Evolutionary conservation across 2,329 filamentous ascomycete genomes (phyloP).

Genomic region (Aspergillus sojae): DNA sequence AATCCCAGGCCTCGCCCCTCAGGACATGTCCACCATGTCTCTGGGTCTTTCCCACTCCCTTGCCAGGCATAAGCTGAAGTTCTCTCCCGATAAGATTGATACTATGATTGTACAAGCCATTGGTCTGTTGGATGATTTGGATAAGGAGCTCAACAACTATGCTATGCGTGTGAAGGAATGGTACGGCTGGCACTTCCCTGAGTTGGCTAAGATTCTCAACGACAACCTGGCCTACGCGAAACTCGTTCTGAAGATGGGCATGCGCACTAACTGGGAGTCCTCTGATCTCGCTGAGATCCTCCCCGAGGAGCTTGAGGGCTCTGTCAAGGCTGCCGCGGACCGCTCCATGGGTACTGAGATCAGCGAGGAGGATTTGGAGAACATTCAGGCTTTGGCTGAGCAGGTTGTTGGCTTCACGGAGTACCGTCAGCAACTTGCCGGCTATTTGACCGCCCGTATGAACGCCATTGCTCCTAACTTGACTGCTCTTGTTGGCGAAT

Average conservation of each 20-base stretch:
- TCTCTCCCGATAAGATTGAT: conserved; percentile 97
- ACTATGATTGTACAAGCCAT: conserved; percentile 99
- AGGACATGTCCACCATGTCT: conserved; percentile 91
- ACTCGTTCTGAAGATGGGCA: conserved; percentile 85
- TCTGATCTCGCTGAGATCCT: conserved; percentile 86
- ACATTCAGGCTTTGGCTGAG: conserved; percentile 88
- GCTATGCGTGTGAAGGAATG: conserved; percentile 99
- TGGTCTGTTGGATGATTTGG: conserved; percentile 87
- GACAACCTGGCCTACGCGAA: conserved; percentile 94
- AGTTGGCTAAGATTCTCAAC: conserved; percentile 94
- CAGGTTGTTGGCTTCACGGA: conserved; percentile 92
- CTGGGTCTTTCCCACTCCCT: conserved; percentile 96
- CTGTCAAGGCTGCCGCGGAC: conserved; percentile 92
- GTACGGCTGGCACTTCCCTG: conserved; percentile 99
- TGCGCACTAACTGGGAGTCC: conserved; percentile 76
- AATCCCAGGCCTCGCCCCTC: conserved; percentile 81
- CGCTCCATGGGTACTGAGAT: conserved; percentile 99
- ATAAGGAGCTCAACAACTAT: conserved; percentile 98
- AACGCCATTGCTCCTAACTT: conserved; percentile 95
- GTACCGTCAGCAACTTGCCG: conserved; percentile 83
- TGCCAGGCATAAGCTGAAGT: conserved; percentile 96
- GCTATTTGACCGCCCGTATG: conserved; percentile 91
- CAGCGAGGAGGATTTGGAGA: conserved; percentile 85
- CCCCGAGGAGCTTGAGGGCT: conserved; percentile 89
- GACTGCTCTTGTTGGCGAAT: conserved; percentile 86